Evolutionary conservation across 192 early-diverging fungal genomes (phyloP), one percentile per base, ranked within the genome.

Genomic region (Backusella morwellensis): DNA sequence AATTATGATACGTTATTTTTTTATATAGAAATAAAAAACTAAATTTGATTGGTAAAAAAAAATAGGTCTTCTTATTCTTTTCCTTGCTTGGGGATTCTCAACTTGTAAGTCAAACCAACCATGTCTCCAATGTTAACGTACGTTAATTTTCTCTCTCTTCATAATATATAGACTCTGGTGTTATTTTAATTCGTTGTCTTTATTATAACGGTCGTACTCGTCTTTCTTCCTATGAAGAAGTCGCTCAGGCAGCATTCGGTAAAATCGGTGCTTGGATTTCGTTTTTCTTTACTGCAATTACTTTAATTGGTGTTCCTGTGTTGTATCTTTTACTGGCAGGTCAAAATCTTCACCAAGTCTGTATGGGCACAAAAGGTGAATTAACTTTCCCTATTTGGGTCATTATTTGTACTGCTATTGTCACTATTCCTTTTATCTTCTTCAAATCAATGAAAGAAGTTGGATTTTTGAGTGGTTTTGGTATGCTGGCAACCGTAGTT

Each of bases 391-490:
- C 86, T 54, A 71, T 85, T 52, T 93, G 91, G 89, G 84, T 90
- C 26, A 77, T 90, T 8, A 80, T 82, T 17, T 88, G 88, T n/a
- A 74, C 89, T 26, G 32, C 85, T 8, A 73, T 90, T 32, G 88
- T 94, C 23, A 86, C 88, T 83, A 72, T 91, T 4, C 93, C 93
- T 1, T 88, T 93, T 66, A 84, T 94, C 14, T 79, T 83, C 15
- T 86, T 93, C 26, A 94, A 93, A 80, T 85, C 89, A 8, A 90
- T 95, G 88, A 91, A 91, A 50, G 94, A 95, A 82, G 88, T 94
- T 7, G 92, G 92, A 21, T 72, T 92, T 35, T 69, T 91, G 70
- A 90, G 90, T 70, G 84, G 90, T 34, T 88, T 93, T 66, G 94
- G 92, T 8, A 88, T 90, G 15, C 47, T 90, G 17, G 90, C 94